Percentiles rank a stretch among this genome's conserved stretches.
Conservation (phyloP, 495 filamentous ascomycete species). For the Podospora fimiseda region DNA sequence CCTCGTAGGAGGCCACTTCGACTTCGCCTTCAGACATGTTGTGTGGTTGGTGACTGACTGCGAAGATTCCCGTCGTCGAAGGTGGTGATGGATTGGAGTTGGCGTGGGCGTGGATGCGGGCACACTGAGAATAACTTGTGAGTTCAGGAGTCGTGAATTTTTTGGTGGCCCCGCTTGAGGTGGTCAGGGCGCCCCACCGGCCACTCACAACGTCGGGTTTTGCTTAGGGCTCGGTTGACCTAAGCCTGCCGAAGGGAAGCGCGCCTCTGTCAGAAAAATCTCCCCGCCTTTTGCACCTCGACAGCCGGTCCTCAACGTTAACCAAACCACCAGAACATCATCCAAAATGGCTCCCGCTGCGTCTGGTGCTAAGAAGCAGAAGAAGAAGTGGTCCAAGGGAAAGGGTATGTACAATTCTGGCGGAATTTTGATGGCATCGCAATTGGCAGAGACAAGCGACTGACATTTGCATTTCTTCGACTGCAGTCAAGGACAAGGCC, state of each 20-base stretch:
- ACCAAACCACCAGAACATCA: constrained; percentile 36
- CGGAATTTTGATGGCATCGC: constrained; percentile 6
- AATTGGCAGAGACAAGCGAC: constrained; percentile 3
- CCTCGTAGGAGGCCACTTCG: constrained; percentile 71
- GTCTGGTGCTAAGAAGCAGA: constrained; percentile 91
- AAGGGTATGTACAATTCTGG: constrained; percentile 46
- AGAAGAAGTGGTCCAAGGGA: constrained; percentile 99
- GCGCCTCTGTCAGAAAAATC: constrained; percentile 25
- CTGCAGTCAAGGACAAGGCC: constrained; percentile 99
- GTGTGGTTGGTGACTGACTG: constrained; percentile 27
- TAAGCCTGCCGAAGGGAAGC: constrained; percentile 19
- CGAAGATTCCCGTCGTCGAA: constrained; percentile 15
- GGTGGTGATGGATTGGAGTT: constrained; percentile 25
- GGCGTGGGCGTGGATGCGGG: constrained; percentile 18
- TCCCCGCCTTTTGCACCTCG: constrained; percentile 36
- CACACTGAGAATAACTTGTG: constrained; percentile 11
- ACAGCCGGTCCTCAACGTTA: constrained; percentile 32
- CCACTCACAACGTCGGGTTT: constrained; percentile 26
- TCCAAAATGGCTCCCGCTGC: constrained; percentile 66
- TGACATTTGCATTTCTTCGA: constrained; percentile 16
- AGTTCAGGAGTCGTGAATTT: constrained; percentile 31
- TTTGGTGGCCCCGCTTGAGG: constrained; percentile 34
- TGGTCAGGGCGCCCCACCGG: constrained; percentile 17
- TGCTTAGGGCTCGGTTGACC: constrained; percentile 36
- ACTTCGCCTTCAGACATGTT: constrained; percentile 98